Base-by-base conservation (phyloP, 176 grass and related monocot genomes). In the Pontederia paniculata region DNA sequence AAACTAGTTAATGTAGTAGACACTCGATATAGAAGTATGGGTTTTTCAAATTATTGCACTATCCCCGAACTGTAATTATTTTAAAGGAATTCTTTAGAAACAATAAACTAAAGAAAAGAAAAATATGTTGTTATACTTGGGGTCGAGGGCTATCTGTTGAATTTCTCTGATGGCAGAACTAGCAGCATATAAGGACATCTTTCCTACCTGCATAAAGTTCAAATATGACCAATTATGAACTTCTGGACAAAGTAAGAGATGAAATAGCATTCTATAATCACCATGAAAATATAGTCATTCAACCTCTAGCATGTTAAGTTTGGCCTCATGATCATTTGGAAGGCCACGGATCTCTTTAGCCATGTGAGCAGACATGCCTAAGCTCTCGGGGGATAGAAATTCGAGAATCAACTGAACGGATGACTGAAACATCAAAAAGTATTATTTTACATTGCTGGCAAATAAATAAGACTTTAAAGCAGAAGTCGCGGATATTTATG, bases 91-190 rank as follows among this genome's bases (percentile, higher is more conserved):
- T 20, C 45, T 37, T 37, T 37, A 37, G n/a, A 11, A 25, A 52
- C 10, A 4, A 16, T 15, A 55, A 5, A 73, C 23, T 21, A 37
- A 50, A 68, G 49, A 13, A 10, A 21, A 21, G 41, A 62, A 41
- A 59, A 20, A 50, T 21, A 50, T 12, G 42, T 21, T 31, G 17
- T 25, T 21, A 9, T 83, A 98, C 93, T 82, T 84, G 16, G 93
- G 93, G 63, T 91, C 77, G 8, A 98, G 81, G 21, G 83, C 84
- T 77, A 98, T 82, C 71, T 80, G 90, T 64, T 88, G 93, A 57
- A 98, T 84, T 77, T 98, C 86, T 81, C 80, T 98, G 41, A 98
- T 79, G 45, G 86, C 77, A 62, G 74, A 98, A 74, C 93, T 98
- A 50, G 93, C 93, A 60, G 93, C 86, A 77, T 91, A 98, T 66